Evolutionary conservation across 257 asterid genomes (phyloP).

Genomic region (Marsdenia floribunda): DNA sequence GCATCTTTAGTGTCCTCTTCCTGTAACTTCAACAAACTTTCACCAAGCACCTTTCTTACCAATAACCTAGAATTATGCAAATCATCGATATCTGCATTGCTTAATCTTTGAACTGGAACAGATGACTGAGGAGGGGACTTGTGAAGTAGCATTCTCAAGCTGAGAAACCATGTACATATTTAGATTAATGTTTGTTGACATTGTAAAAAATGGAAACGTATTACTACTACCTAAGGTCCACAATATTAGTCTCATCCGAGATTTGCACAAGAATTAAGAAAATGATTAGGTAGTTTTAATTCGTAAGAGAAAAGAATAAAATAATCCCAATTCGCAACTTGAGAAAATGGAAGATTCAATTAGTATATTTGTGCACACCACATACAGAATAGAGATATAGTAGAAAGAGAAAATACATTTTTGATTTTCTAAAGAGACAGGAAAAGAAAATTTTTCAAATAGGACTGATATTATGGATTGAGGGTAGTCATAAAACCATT

Average conservation of each 20-base stretch:
- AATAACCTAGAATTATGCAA: slow-evolving; percentile 30
- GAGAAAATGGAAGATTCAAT: not conserved
- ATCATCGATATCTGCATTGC: slow-evolving; percentile 49
- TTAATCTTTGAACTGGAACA: slow-evolving; percentile 51
- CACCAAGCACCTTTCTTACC: slow-evolving; percentile 54
- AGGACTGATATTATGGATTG: not conserved
- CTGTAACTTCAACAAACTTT: slow-evolving; percentile 49
- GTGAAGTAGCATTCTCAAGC: slow-evolving; percentile 79
- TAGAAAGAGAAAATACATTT: not conserved
- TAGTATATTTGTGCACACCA: not conserved
- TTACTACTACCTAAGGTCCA: not conserved
- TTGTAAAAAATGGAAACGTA: not conserved
- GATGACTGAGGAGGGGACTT: slow-evolving; percentile 51
- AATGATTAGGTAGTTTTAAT: not conserved
- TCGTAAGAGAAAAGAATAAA: not conserved
- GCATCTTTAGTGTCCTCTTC: slow-evolving; percentile 40
- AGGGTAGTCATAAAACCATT: not conserved
- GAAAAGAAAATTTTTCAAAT: not conserved
- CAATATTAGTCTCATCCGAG: not conserved
- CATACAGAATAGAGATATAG: not conserved
- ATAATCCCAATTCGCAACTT: not conserved
- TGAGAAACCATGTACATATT: slow-evolving; percentile 13
- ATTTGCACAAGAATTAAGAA: not conserved
- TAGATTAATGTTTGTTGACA: not conserved
- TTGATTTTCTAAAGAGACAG: not conserved